Evolutionary conservation across 768 basidiomycete species (phyloP).

Genomic region (Lactifluus subvellereus): DNA sequence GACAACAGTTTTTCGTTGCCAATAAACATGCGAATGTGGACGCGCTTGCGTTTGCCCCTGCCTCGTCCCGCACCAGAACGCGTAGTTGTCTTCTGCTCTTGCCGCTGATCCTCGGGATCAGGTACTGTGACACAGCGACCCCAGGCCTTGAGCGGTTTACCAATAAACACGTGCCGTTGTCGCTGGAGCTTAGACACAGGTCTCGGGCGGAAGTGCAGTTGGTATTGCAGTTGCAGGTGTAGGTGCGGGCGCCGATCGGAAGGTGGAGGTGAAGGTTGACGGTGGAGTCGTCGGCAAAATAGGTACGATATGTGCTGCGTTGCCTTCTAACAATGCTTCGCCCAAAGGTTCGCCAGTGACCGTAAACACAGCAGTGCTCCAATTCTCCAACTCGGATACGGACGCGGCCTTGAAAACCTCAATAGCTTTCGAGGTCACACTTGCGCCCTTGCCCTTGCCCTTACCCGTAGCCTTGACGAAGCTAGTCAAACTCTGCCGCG

Average conservation of each 20-base stretch:
- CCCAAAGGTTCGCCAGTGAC: not conserved
- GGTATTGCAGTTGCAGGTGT: not conserved
- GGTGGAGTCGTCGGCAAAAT: not conserved
- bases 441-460: not conserved
- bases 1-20: slow-evolving; percentile 5
- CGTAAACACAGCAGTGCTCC: not conserved
- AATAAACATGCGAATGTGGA: not conserved
- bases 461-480: not conserved
- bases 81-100: not conserved
- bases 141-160: slow-evolving; percentile 11
- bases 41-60: not conserved
- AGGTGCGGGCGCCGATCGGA: not conserved
- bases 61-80: not conserved
- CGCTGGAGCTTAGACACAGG: not conserved
- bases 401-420: not conserved
- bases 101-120: not conserved
- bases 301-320: not conserved
- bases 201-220: too few species aligned
- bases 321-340: not conserved
- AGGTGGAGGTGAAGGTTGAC: not conserved
- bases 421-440: not conserved
- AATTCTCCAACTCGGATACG: not conserved
- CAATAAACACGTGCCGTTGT: not conserved
- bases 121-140: not conserved
- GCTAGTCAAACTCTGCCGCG: not conserved